Percentiles rank a stretch among this genome's conserved stretches.
phyloP scores from a whole-genome alignment of 2,329 filamentous ascomycete species.

The Penicillium sp. region DNA sequence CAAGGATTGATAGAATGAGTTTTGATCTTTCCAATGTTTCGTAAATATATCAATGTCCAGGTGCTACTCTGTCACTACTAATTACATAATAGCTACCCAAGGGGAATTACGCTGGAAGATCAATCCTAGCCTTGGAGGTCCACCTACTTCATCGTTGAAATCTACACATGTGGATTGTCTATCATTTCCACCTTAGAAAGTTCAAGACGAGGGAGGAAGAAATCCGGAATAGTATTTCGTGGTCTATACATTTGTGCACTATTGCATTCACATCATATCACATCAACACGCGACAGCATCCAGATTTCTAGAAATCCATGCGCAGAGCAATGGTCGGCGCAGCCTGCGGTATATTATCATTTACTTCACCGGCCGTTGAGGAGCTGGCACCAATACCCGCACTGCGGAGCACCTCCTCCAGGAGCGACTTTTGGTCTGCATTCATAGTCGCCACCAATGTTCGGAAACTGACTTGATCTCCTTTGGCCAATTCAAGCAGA shows the following conservation, averaged over 20 bases:
- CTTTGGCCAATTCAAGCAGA: constrained; percentile 76
- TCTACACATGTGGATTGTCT: neutral
- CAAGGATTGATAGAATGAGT: too few species aligned
- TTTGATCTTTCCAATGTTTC: too few species aligned
- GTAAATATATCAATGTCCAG: too few species aligned
- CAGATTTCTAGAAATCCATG: constrained; percentile 72
- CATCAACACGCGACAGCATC: neutral
- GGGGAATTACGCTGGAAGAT: too few species aligned
- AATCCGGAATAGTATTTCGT: neutral
- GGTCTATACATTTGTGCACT: neutral
- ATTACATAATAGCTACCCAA: neutral
- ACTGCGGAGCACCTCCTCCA: constrained; percentile 74
- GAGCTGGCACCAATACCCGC: constrained; percentile 51
- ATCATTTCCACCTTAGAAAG: neutral
- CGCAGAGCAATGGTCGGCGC: constrained; percentile 86
- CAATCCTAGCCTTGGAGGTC: too few species aligned
- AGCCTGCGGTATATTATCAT: constrained; percentile 53
- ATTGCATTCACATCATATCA: constrained; percentile 8
- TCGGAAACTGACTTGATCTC: constrained; percentile 72
- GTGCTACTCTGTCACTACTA: too few species aligned
- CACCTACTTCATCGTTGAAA: too few species aligned
- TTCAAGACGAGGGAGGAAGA: neutral
- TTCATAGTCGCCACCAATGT: constrained; percentile 70
- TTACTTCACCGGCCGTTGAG: constrained; percentile 44
- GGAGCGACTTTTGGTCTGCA: constrained; percentile 67